These are phyloP conservation scores for Furcasterigmium furcatum DNA, from an alignment of 2,329 filamentous ascomycete species.

Conservation along the genomic window DNA sequence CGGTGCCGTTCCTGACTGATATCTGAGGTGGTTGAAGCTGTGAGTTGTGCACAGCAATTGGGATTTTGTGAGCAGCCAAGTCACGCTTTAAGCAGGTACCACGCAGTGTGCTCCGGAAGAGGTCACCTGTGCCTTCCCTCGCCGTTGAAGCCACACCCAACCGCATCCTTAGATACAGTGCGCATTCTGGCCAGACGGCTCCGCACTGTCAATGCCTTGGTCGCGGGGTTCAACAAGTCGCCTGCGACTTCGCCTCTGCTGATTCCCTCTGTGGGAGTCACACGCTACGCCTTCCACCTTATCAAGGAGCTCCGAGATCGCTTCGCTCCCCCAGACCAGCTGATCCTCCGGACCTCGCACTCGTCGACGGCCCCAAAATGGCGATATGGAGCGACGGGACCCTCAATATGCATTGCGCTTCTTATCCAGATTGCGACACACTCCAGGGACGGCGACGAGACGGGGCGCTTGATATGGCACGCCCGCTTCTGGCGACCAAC, in stretches of 20 bases:
- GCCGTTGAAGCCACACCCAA: not conserved
- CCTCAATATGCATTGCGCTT: not conserved
- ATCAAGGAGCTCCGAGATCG: slow-evolving; percentile 3
- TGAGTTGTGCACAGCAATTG: too few relatives aligned
- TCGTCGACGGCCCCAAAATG: not conserved
- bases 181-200: too few relatives aligned
- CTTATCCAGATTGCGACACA: not conserved
- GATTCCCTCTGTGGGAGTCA: too few relatives aligned
- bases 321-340: not conserved
- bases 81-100: not conserved
- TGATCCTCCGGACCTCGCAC: not conserved
- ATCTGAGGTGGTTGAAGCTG: too few relatives aligned
- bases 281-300: too few relatives aligned
- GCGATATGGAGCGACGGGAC: not conserved
- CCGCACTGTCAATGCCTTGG: too few relatives aligned
- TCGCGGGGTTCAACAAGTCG: too few relatives aligned
- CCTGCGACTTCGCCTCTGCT: too few relatives aligned
- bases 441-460: not conserved
- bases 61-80: not conserved
- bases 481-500: not conserved
- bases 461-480: not conserved
- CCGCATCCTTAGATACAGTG: too few relatives aligned
- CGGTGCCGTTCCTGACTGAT: too few relatives aligned
- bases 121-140: not conserved
- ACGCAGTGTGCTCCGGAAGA: not conserved